phyloP scores from a whole-genome alignment of 2,329 filamentous ascomycete genomes.

The Raffaelea albimanens region DNA sequence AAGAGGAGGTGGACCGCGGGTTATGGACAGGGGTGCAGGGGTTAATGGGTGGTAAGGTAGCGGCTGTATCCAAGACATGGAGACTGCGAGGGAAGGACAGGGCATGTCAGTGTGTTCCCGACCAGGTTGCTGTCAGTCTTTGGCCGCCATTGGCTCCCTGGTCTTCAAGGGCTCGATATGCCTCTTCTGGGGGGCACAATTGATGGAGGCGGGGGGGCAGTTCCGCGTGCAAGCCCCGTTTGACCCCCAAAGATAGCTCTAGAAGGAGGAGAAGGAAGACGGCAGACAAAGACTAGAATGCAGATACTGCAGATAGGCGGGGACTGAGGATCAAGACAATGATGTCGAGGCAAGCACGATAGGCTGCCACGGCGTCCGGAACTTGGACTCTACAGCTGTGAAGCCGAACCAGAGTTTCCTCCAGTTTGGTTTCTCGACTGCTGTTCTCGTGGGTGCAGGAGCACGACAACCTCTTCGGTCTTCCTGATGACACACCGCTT shows the following conservation, averaged over 20 bases:
- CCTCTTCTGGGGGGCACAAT: not conserved
- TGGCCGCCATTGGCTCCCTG: conserved; percentile 17
- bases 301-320: not conserved
- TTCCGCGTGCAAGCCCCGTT: not conserved
- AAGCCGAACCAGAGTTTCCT: too few species aligned
- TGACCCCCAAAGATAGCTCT: not conserved
- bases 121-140: conserved; percentile 16
- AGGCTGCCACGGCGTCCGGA: too few species aligned
- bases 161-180: conserved; percentile 7
- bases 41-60: conserved; percentile 7
- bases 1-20: not conserved
- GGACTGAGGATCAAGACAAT: not conserved
- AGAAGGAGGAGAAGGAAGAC: not conserved
- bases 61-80: conserved; percentile 17
- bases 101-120: conserved; percentile 11
- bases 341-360: not conserved
- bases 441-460: too few species aligned
- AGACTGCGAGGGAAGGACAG: not conserved
- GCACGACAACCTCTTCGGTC: too few species aligned
- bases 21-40: conserved; percentile 6
- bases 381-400: too few species aligned
- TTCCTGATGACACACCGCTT: too few species aligned
- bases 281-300: not conserved
- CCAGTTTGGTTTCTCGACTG: too few species aligned
- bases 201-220: conserved; percentile 1